These are phyloP conservation scores for Agastache rugosa DNA, from an alignment of 257 asterid species.

Conservation along the genomic window DNA sequence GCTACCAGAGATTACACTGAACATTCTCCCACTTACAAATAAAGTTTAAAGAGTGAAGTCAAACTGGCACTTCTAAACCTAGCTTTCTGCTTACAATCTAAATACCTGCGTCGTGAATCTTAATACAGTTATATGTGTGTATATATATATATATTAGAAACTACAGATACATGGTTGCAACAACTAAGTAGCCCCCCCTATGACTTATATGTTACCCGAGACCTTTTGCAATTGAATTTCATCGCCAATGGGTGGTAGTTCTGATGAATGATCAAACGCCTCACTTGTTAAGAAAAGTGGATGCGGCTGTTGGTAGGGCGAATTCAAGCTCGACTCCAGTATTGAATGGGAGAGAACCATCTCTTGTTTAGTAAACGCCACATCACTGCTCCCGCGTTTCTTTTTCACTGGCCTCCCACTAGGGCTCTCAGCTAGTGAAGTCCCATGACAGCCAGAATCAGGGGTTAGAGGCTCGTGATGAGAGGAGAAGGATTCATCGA, in stretches of 20 bases:
- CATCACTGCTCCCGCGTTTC: constrained; percentile 49
- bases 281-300: constrained; percentile 52
- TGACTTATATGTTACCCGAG: constrained; percentile 41
- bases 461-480: constrained; percentile 89
- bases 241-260: constrained; percentile 37
- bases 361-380: constrained; percentile 50
- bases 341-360: constrained; percentile 56
- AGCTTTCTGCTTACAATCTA: constrained; percentile 38
- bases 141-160: constrained; percentile 31
- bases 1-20: constrained; percentile 9
- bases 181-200: constrained; percentile 29
- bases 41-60: constrained; percentile 26
- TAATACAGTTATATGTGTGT: constrained; percentile 23
- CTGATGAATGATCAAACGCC: constrained; percentile 50
- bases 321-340: constrained; percentile 59
- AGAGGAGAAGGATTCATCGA: constrained; percentile 77
- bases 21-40: constrained; percentile 28
- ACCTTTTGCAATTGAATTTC: constrained; percentile 45
- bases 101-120: constrained; percentile 18
- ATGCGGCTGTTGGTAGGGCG: constrained; percentile 53
- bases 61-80: constrained; percentile 33
- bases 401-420: constrained; percentile 60
- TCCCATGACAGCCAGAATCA: constrained; percentile 62
- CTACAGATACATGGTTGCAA: constrained; percentile 40
- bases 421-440: constrained; percentile 54